Conservation (phyloP, 768 basidiomycete genomes). For the Auriscalpium microsporum region DNA sequence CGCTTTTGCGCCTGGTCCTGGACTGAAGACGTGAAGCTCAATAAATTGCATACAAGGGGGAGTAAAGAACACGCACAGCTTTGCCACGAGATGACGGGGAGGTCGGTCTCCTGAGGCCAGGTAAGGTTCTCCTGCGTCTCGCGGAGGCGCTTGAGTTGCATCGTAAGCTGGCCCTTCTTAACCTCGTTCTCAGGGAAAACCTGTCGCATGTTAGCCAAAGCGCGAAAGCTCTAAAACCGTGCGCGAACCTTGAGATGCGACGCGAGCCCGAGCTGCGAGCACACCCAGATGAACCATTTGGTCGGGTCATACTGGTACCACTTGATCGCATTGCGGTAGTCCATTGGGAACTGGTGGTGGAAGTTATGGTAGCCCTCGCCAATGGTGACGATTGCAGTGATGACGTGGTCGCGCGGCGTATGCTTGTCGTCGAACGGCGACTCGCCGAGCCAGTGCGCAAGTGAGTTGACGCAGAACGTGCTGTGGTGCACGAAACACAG, state of each 20-base stretch:
- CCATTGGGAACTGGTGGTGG: constrained; percentile 96
- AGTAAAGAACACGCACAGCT: constrained; percentile 47
- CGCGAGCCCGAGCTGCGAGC: constrained; percentile 48
- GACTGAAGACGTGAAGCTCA: constrained; percentile 32
- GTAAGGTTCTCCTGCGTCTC: constrained; percentile 64
- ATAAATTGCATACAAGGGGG: not conserved
- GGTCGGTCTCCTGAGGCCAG: constrained; percentile 75
- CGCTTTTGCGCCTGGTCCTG: constrained; percentile 72
- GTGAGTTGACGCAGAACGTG: constrained; percentile 94
- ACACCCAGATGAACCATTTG: constrained; percentile 80
- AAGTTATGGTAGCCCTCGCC: constrained; percentile 99
- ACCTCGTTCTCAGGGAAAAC: constrained; percentile 65
- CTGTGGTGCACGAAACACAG: constrained; percentile 88
- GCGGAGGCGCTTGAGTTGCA: constrained; percentile 85
- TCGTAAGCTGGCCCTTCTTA: constrained; percentile 84
- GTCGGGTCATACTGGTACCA: constrained; percentile 93
- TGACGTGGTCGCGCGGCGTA: constrained; percentile 80
- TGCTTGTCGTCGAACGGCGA: constrained; percentile 93
- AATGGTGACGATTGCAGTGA: constrained; percentile 85
- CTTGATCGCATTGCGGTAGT: constrained; percentile 92
- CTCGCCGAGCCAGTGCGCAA: constrained; percentile 94
- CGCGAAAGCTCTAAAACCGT: not conserved
- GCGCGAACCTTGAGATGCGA: constrained; percentile 43
- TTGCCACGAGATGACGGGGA: constrained; percentile 83
- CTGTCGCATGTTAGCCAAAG: constrained; percentile 13